Conservation (phyloP, 1,284 basidiomycete species). For the Pseudozyma thailandica region DNA sequence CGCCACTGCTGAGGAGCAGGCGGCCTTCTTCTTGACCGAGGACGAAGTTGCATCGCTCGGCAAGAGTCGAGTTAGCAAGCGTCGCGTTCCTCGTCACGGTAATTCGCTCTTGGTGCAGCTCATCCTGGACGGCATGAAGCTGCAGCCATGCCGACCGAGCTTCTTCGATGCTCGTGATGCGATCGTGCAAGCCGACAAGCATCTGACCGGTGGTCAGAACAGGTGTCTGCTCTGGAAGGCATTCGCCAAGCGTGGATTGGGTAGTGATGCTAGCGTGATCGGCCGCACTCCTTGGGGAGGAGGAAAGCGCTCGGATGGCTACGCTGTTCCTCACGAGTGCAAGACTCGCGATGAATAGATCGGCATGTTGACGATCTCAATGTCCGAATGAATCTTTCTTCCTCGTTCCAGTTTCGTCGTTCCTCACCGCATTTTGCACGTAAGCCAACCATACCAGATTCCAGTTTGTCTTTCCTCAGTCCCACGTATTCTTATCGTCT, state of each 20-base stretch:
- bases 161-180: constrained; percentile 94
- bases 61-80: constrained; percentile 71
- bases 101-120: constrained; percentile 89
- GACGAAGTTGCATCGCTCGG: constrained; percentile 58
- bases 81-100: constrained; percentile 86
- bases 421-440: neutral
- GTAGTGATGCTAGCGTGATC: constrained; percentile 46
- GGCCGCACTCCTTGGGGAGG: constrained; percentile 94
- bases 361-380: neutral
- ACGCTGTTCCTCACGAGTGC: constrained; percentile 69
- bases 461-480: neutral
- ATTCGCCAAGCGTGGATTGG: constrained; percentile 82
- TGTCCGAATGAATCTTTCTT: constrained; percentile 1
- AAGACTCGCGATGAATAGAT: constrained; percentile 29
- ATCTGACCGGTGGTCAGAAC: constrained; percentile 91
- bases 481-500: neutral
- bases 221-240: constrained; percentile 87
- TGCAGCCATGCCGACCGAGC: constrained; percentile 86
- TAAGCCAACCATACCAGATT: neutral
- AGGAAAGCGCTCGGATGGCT: constrained; percentile 74
- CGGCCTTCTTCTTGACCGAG: constrained; percentile 54
- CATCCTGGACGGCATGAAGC: constrained; percentile 89
- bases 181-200: constrained; percentile 90
- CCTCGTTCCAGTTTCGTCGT: neutral
- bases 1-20: constrained; percentile 41